phyloP scores from a whole-genome alignment of 345 rosid genomes.

The Gossypium thurberi region DNA sequence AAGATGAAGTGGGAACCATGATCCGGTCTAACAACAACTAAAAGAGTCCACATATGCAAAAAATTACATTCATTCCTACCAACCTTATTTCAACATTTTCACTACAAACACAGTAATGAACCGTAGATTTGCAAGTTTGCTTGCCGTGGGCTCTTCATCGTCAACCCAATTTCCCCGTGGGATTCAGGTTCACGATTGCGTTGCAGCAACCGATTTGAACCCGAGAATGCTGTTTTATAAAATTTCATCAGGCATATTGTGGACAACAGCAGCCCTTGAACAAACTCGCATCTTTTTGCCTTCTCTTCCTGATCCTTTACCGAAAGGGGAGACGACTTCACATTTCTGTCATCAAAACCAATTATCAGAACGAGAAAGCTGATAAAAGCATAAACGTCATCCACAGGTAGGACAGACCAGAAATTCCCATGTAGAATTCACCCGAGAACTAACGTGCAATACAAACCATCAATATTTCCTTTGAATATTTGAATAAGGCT shows the following conservation, averaged over 20 bases:
- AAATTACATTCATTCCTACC: background rate
- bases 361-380: background rate
- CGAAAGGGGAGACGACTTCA: constrained; percentile 42
- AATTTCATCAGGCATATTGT: constrained; percentile 43
- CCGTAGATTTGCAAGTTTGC: constrained; percentile 17
- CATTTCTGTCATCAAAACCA: constrained; percentile 31
- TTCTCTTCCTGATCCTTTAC: constrained; percentile 73
- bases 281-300: constrained; percentile 58
- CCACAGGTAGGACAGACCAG: background rate
- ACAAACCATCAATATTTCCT: background rate
- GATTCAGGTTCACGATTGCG: constrained; percentile 8
- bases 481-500: background rate
- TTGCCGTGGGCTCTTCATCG: background rate
- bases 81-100: constrained; percentile 12
- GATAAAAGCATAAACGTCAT: background rate
- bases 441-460: background rate
- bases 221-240: constrained; percentile 23
- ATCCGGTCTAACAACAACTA: background rate
- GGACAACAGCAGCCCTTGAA: constrained; percentile 63
- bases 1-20: background rate
- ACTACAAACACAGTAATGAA: constrained; percentile 14
- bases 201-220: background rate
- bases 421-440: background rate
- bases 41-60: background rate
- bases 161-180: background rate